Evolutionary conservation across 192 early-diverging fungal species (phyloP).

Genomic region (Chytriomyces sp.): DNA sequence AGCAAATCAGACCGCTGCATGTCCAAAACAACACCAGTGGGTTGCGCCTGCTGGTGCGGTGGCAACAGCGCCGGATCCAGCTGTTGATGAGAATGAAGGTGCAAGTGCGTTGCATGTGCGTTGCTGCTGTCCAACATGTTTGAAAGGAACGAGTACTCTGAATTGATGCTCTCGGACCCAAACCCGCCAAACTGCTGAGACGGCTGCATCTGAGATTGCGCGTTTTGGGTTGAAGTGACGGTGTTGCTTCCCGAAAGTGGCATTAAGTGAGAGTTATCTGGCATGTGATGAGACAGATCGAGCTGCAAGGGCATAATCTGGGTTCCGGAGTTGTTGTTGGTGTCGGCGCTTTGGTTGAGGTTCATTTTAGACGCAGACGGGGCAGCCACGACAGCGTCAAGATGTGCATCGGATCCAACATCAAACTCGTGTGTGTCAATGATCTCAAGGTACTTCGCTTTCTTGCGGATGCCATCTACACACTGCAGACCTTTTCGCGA

Average conservation of each 20-base stretch:
- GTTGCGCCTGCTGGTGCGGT: constrained; percentile 27
- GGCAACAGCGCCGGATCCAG: constrained; percentile 1
- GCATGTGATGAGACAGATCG: neutral
- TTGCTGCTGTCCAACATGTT: constrained; percentile 76
- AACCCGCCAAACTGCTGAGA: constrained; percentile 64
- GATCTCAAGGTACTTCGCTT: constrained; percentile 89
- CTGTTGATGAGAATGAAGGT: neutral
- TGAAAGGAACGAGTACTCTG: constrained; percentile 84
- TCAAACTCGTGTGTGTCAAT: neutral
- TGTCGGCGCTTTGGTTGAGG: constrained; percentile 41
- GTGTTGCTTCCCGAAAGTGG: neutral
- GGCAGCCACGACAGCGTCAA: neutral
- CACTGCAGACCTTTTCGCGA: constrained; percentile 83
- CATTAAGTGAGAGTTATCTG: neutral
- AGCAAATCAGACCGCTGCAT: neutral
- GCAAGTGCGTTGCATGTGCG: constrained; percentile 45
- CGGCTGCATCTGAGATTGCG: neutral
- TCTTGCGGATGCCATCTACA: constrained; percentile 84
- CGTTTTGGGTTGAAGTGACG: neutral
- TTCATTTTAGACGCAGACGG: neutral
- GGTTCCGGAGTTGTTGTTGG: neutral
- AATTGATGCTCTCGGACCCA: constrained; percentile 85
- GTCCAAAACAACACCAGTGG: constrained; percentile 13
- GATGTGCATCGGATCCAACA: neutral
- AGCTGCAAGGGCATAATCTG: constrained; percentile 1